Percentiles rank a stretch among this genome's conserved stretches.
phyloP scores from a whole-genome alignment of 805 yeast species.

The Limtongozyma cylindracea region DNA sequence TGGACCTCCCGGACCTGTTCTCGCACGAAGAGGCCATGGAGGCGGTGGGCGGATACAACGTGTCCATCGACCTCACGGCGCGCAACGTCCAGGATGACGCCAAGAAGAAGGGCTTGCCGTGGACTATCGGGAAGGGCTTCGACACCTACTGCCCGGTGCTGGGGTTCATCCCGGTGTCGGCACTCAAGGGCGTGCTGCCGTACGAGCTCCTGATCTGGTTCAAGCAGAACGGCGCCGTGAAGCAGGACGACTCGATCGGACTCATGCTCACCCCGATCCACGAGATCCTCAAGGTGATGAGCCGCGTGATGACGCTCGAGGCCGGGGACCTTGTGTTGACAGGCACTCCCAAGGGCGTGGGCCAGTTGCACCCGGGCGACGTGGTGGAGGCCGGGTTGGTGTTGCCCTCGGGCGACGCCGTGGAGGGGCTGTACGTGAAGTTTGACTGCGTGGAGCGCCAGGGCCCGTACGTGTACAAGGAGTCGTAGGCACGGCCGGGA shows the following conservation, averaged over 20 bases:
- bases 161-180: conserved; percentile 32
- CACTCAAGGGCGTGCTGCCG: conserved; percentile 53
- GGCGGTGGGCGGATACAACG: conserved; percentile 64
- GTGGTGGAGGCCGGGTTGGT: conserved; percentile 36
- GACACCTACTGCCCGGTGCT: conserved; percentile 92
- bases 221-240: conserved; percentile 40
- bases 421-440: conserved; percentile 24
- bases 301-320: conserved; percentile 73
- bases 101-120: conserved; percentile 81
- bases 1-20: conserved; percentile 34
- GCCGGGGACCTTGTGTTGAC: conserved; percentile 82
- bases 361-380: conserved; percentile 62
- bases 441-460: conserved; percentile 26
- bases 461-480: conserved; percentile 15
- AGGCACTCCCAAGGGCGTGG: conserved; percentile 98
- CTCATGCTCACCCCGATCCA: conserved; percentile 82
- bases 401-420: too few relatives aligned
- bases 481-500: conserved; percentile 7
- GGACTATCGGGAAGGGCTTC: conserved; percentile 92
- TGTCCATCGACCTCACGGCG: conserved; percentile 87
- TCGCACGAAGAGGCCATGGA: conserved; percentile 44
- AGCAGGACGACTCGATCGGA: conserved; percentile 52
- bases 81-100: conserved; percentile 92
- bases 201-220: conserved; percentile 39
- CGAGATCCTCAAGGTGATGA: conserved; percentile 53